Percentiles rank a stretch among this genome's conserved stretches.
phyloP scores from a whole-genome alignment of 345 rosid species.

The Geranium brycei region DNA sequence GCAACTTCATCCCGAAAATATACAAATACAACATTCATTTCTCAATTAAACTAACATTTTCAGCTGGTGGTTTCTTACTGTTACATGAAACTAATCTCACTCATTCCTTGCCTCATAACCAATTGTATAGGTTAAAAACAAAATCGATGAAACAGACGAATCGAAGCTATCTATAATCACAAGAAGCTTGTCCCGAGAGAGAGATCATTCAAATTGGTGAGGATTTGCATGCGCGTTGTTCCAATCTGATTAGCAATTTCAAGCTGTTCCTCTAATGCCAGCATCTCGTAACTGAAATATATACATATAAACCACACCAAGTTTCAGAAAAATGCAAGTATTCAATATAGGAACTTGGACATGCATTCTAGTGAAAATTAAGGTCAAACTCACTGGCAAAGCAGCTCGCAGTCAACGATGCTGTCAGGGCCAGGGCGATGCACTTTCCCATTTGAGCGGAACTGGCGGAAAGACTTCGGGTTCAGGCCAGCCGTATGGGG shows the following conservation, averaged over 20 bases:
- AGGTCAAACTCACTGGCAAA: constrained; percentile 62
- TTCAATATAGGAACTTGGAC: too few relatives aligned
- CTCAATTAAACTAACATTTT: too few relatives aligned
- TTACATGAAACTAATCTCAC: too few relatives aligned
- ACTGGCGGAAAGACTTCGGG: constrained; percentile 88
- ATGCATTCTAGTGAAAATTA: too few relatives aligned
- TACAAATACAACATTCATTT: too few relatives aligned
- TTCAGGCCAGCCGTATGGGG: constrained; percentile 90
- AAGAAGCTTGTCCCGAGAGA: constrained; percentile 79
- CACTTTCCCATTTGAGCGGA: constrained; percentile 64
- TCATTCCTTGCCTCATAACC: too few relatives aligned
- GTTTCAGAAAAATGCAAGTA: too few relatives aligned
- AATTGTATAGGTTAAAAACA: too few relatives aligned
- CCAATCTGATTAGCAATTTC: constrained; percentile 79
- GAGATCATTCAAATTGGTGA: constrained; percentile 68
- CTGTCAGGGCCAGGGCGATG: constrained; percentile 92
- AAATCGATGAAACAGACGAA: too few relatives aligned
- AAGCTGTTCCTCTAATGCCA: constrained; percentile 75
- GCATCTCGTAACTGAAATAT: constrained; percentile 75
- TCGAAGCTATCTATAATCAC: constrained; percentile 18
- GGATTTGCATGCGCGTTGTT: constrained; percentile 71
- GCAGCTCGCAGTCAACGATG: constrained; percentile 88
- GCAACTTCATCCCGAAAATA: too few relatives aligned
- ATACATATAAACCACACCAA: constrained; percentile 6
- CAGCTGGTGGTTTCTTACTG: too few relatives aligned